phyloP scores from a whole-genome alignment of 2,329 filamentous ascomycete genomes.

The Epichloe bromicola region DNA sequence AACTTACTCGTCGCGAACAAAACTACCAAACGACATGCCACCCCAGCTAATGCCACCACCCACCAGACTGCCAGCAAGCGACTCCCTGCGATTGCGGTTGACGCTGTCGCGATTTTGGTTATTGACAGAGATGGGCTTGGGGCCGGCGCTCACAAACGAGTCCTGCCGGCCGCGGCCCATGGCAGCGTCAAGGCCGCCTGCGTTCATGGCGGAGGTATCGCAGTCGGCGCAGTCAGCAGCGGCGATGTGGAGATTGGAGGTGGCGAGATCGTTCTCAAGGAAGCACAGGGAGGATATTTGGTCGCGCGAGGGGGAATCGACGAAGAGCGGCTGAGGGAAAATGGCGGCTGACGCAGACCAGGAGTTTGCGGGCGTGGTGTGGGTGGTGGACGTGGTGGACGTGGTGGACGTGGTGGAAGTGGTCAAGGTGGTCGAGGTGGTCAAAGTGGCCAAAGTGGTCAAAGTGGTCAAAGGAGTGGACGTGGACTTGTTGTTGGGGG shows the following conservation, averaged over 20 bases:
- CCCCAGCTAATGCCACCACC: constrained; percentile 95
- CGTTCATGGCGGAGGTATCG: constrained; percentile 40
- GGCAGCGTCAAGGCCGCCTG: constrained; percentile 43
- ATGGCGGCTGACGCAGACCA: constrained; percentile 18
- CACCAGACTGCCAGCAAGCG: constrained; percentile 50
- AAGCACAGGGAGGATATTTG: constrained; percentile 13
- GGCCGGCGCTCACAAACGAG: constrained; percentile 52
- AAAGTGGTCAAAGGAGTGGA: constrained; percentile 5
- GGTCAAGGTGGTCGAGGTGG: constrained; percentile 6
- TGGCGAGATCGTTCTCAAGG: constrained; percentile 13
- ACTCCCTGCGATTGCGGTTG: constrained; percentile 46
- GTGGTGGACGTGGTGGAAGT: constrained; percentile 8
- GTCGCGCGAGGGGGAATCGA: constrained; percentile 14
- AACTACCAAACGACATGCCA: constrained; percentile 88
- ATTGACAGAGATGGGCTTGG: constrained; percentile 54
- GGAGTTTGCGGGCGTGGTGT: constrained; percentile 11
- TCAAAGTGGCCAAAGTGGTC: neutral
- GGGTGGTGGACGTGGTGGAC: constrained; percentile 7
- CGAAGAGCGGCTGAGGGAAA: constrained; percentile 15
- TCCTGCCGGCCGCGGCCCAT: constrained; percentile 48
- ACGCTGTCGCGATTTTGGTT: constrained; percentile 49
- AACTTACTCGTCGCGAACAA: constrained; percentile 94
- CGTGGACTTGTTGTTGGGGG: constrained; percentile 3
- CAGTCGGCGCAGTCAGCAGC: constrained; percentile 8
- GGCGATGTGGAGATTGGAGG: constrained; percentile 11